phyloP scores from a whole-genome alignment of 2,329 filamentous ascomycete genomes.

The Colletotrichum incanum region DNA sequence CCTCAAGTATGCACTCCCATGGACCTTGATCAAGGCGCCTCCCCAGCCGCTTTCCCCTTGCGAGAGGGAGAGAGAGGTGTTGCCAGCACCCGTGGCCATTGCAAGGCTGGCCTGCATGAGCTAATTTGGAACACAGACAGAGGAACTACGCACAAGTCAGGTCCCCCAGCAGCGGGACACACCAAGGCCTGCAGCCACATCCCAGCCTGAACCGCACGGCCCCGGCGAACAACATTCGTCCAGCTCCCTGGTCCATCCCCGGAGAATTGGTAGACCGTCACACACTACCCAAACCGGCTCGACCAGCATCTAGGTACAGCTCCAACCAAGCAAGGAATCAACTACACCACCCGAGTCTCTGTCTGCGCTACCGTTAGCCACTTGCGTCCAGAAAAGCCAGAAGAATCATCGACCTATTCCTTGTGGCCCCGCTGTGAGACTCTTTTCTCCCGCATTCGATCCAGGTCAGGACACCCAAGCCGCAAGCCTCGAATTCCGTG shows the following conservation, averaged over 20 bases:
- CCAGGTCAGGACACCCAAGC: constrained; percentile 27
- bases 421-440: constrained; percentile 16
- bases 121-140: constrained; percentile 41
- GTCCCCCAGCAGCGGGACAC: constrained; percentile 35
- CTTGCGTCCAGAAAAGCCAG: constrained; percentile 15
- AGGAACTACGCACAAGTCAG: constrained; percentile 29
- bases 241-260: constrained; percentile 42
- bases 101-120: constrained; percentile 43
- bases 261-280: constrained; percentile 38
- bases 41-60: constrained; percentile 37
- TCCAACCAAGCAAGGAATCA: constrained; percentile 22
- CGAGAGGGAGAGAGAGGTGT: constrained; percentile 9
- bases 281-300: constrained; percentile 34
- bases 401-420: constrained; percentile 32
- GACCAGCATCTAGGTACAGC: constrained; percentile 25
- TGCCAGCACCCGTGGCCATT: constrained; percentile 31
- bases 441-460: constrained; percentile 1
- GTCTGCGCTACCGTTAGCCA: constrained; percentile 18
- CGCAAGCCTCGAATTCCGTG: constrained; percentile 35
- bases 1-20: constrained; percentile 35
- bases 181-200: constrained; percentile 39
- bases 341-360: constrained; percentile 13
- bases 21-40: constrained; percentile 27
- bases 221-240: constrained; percentile 40
- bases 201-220: constrained; percentile 39